Evolutionary conservation across 495 filamentous ascomycete genomes (phyloP), one percentile per base, ranked within the genome.

Genomic region (Parathielavia hyrcaniae): DNA sequence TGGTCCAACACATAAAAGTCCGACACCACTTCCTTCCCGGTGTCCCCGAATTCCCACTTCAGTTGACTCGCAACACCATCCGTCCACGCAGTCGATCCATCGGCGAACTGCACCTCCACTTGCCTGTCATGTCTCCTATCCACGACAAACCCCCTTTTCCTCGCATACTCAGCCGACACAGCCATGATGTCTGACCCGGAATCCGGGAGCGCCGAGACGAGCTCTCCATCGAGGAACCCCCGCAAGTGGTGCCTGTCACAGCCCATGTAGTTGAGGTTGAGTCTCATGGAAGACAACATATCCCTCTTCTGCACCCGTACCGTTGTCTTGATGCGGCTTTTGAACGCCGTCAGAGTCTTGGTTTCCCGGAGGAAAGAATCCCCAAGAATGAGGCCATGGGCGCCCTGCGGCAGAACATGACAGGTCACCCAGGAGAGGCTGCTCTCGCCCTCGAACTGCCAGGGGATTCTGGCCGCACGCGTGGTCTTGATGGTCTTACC

Each of bases 141-240:
- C 8, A 50, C 16, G 4, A 5, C 2, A 9, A 19, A 50, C 0
- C 32, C 48, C 30, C 48, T 16, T n/a, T 19, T 6, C n/a, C 30
- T n/a, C 8, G 48, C 48, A 36, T 50, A 50, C 1, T 50, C 48
- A 5, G 48, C 48, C 30, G 48, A 50, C 6, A 50, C 3, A 6
- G 48, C 48, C 48, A 50, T 36, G 48, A 50, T 50, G 19, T 50
- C 32, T 8, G 48, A 50, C 5, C 48, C 48, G 30, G 48, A 50
- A 36, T 36, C 48, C 14, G 48, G 48, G 30, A 50, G 48, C 48
- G 48, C 48, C 30, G 48, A n/a, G n/a, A 50, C 30, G 10, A 17
- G 6, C n/a, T 35, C 30, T 3, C n/a, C 48, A 19, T 36, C 48
- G n/a, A 50, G 48, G 11, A 11, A 35, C 8, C 48, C 48, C 30